Percentiles rank a stretch among this genome's conserved stretches.
These are phyloP conservation scores for Vigna nakashimae DNA, from an alignment of 306 rosid genomes.

Conservation along the genomic window DNA sequence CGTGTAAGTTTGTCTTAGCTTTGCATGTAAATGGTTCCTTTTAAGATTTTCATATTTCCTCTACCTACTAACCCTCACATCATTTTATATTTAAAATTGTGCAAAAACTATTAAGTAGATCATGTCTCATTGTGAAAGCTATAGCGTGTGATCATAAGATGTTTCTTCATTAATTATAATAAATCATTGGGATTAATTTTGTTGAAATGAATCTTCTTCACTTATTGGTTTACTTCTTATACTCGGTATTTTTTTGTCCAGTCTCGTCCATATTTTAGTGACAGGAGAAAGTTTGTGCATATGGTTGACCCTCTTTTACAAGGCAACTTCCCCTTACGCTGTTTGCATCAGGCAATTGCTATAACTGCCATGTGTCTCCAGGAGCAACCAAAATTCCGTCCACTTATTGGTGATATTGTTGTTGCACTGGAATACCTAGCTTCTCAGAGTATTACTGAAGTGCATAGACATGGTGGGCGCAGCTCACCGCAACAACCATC, in stretches of 20 bases:
- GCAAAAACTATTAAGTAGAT: slow-evolving; percentile 8
- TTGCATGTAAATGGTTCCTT: slow-evolving; percentile 31
- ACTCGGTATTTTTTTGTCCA: slow-evolving; percentile 33
- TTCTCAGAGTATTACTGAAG: slow-evolving; percentile 60
- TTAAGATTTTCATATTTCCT: background rate
- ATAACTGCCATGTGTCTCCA: slow-evolving; percentile 96
- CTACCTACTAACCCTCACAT: slow-evolving; percentile 16
- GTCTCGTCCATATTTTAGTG: slow-evolving; percentile 66
- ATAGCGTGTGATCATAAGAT: background rate
- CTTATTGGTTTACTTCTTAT: slow-evolving; percentile 21
- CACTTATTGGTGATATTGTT: slow-evolving; percentile 83
- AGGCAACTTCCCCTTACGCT: slow-evolving; percentile 78
- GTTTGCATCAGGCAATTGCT: slow-evolving; percentile 96
- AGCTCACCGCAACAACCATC: slow-evolving; percentile 45
- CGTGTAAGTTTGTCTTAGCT: slow-evolving; percentile 19
- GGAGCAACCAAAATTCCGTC: slow-evolving; percentile 90
- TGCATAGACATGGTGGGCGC: slow-evolving; percentile 24
- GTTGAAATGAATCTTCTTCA: slow-evolving; percentile 1
- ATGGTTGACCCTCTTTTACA: slow-evolving; percentile 80
- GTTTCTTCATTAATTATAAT: slow-evolving; percentile 12
- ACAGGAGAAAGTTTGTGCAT: slow-evolving; percentile 49
- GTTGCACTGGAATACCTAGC: slow-evolving; percentile 92
- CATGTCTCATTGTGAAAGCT: slow-evolving; percentile 5
- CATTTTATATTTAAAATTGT: background rate
- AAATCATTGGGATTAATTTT: slow-evolving; percentile 27